Evolutionary conservation across 495 filamentous ascomycete genomes (phyloP), one percentile per base, ranked within the genome.

Genomic region (Podospora australis): DNA sequence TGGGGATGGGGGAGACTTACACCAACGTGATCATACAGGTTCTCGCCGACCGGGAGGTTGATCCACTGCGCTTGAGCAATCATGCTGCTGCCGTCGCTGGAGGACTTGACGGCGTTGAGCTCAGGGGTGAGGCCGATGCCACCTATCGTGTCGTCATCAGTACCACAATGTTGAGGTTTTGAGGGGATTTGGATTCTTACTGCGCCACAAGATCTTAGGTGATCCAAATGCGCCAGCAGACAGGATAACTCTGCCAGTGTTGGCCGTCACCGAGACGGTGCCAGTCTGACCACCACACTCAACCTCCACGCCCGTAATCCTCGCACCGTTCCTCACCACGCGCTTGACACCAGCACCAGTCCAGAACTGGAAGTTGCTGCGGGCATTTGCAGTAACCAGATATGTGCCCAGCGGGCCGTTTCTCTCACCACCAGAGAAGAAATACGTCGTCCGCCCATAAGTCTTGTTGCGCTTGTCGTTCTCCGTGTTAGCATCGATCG

Each of bases 381-480:
- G 68, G 21, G 57, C 63, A 46, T 69, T 67, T 8, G 83, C 82
- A n/a, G 73, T 72, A 19, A 80, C 75, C 1, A 88, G 74, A 57
- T 88, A 89, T 9, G 83, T 87, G 16, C 77, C 78, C 57, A 86
- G 64, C 26, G 84, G 85, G 13, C 85, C 85, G 26, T 79, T 80
- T 46, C 84, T 71, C 60, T 83, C 75, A 30, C 78, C 81, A 28
- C 80, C 66, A 21, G 67, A 62, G 58, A 77, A 82, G 75, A 86
- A 86, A 59, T 78, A 85, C 11, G 80, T 71, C 20, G 80, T 75
- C 53, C 80, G 76, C 17, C 76, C 70, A 57, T 72, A 87, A 14
- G 75, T 79, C 46, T 73, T 63, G 57, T 84, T 78, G 70, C 88
- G 88, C 55, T 72, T 50, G 25, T 77, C 66, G 2, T 84, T 80